phyloP scores from a whole-genome alignment of 768 basidiomycete species.

The Porphyrellus cyaneotinctus region DNA sequence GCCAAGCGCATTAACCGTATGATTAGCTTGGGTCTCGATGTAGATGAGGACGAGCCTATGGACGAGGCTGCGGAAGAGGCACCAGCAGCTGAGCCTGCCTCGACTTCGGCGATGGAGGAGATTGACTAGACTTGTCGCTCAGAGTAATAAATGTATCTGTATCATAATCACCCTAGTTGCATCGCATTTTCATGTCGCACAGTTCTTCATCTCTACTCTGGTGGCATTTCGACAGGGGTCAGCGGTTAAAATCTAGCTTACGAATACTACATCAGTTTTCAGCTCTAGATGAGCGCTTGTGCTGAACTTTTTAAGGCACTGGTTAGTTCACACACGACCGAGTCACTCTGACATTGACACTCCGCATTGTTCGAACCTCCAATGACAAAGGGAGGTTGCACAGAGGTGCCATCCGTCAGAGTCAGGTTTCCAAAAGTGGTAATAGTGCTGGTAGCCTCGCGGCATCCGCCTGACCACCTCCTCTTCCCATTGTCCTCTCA shows the following conservation, averaged over 20 bases:
- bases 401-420: background rate
- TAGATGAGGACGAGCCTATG: slow-evolving; percentile 64
- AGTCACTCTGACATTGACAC: slow-evolving; percentile 8
- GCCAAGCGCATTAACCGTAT: slow-evolving; percentile 96
- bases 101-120: slow-evolving; percentile 94
- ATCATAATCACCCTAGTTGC: slow-evolving; percentile 19
- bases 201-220: slow-evolving; percentile 19
- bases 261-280: too few species aligned
- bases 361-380: slow-evolving; percentile 25
- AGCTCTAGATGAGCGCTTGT: too few species aligned
- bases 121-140: slow-evolving; percentile 58
- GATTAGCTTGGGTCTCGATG: slow-evolving; percentile 89
- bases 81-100: slow-evolving; percentile 55
- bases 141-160: slow-evolving; percentile 23
- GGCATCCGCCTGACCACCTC: slow-evolving; percentile 14
- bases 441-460: slow-evolving; percentile 19
- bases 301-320: too few species aligned
- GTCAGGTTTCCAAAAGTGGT: slow-evolving; percentile 27
- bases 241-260: slow-evolving; percentile 8
- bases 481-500: slow-evolving; percentile 26
- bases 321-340: background rate
- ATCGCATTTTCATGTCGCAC: slow-evolving; percentile 25
- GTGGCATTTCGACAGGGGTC: slow-evolving; percentile 14
- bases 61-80: slow-evolving; percentile 38
- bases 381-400: background rate